Base-by-base conservation (phyloP, 2,329 filamentous ascomycete genomes). In the Ceratocystis albifundus region DNA sequence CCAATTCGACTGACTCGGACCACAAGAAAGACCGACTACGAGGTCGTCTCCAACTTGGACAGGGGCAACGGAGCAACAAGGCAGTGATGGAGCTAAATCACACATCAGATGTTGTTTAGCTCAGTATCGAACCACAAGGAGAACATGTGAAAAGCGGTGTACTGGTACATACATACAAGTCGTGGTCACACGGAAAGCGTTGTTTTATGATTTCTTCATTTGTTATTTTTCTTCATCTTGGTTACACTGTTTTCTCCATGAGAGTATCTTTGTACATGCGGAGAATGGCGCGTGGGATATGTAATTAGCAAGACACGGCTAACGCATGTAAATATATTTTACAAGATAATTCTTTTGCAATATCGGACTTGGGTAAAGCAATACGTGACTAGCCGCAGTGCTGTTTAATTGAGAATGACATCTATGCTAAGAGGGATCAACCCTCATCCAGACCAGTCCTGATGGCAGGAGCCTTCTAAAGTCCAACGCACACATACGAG, bases 401-500 rank as follows among this genome's bases (percentile, higher is more conserved):
- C 22, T 32, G 15, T 25, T 50, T 50, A n/a, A 50, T n/a, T 50
- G 46, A 50, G 15, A 50, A 50, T n/a, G 7, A 50, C n/a, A 50
- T 10, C 17, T 59, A n/a, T n/a, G 2, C 28, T 17, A n/a, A 50
- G 46, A 50, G 46, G n/a, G 20, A 20, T 20, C 46, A 50, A 50
- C 17, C 17, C 46, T 50, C 17, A 12, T 3, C 10, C 46, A n/a
- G 5, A 50, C n/a, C 46, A 8, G 7, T 50, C 46, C 2, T 8
- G 15, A 57, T 20, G 32, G 2, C 53, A 48, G 1, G 10, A 55
- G 8, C 4, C n/a, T n/a, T 22, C 15, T 45, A 59, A 15, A 59
- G 20, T 3, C 25, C 53, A 45, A 67, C 44, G 45, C 66, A 67
- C 12, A 67, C 62, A 61, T 64, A 67, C 8, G 61, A 61, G 25